A percentile compares a stretch with the other conserved stretches of the same genome.
Evolutionary conservation across 2,329 filamentous ascomycete species (phyloP).

Genomic region (Diaporthe australafricana): DNA sequence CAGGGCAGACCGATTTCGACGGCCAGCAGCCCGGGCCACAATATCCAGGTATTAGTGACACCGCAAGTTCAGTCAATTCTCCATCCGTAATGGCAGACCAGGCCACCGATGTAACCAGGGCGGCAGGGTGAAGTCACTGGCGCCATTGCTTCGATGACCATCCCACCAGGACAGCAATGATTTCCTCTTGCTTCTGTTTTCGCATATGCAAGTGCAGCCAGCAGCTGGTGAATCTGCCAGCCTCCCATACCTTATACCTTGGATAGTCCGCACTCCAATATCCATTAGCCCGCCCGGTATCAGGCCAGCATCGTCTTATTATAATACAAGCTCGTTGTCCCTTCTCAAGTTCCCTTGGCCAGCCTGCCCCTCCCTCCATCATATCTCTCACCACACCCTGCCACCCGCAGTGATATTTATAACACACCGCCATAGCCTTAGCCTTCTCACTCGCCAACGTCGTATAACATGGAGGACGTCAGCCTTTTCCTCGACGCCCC

Average conservation of each 20-base stretch:
- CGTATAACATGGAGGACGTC: conserved; percentile 47
- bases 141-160: conserved; percentile 8
- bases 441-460: neutral
- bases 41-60: conserved; percentile 28
- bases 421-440: conserved; percentile 2
- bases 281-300: neutral
- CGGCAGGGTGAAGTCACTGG: conserved; percentile 18
- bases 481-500: conserved; percentile 46
- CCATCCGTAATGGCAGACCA: conserved; percentile 6
- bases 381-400: conserved; percentile 13
- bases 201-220: conserved; percentile 22
- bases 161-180: conserved; percentile 20
- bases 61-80: neutral
- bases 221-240: neutral
- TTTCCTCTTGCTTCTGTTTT: conserved; percentile 13
- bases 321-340: conserved; percentile 30
- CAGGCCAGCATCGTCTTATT: conserved; percentile 24
- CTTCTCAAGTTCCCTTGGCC: neutral
- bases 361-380: neutral
- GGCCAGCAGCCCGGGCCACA: conserved; percentile 6
- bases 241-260: conserved; percentile 12
- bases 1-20: neutral
- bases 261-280: conserved; percentile 17
- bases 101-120: conserved; percentile 34
- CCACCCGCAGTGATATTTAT: conserved; percentile 8